Evolutionary conservation across 1,284 basidiomycete species (phyloP), one percentile per base, ranked within the genome.

Genomic region (Nidula niveotomentosa): DNA sequence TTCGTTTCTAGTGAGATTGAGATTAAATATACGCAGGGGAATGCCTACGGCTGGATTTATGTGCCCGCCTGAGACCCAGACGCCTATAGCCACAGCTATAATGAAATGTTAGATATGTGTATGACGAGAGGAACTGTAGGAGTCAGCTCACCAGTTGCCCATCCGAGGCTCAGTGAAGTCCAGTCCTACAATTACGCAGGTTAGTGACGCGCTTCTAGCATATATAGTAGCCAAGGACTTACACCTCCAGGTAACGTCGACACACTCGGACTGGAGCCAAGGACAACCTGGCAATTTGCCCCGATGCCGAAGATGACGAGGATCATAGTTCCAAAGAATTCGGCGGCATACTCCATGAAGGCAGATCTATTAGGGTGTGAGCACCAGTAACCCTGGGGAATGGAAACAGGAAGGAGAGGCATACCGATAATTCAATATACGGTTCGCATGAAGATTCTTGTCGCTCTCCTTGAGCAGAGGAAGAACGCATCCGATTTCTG

Each of bases 1-100:
- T 12, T 41, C 17, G 8, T 8, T 17, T 35, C 30, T 30, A 33
- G 48, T 51, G 48, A 43, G n/a, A 30, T 30, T 30, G 50, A 6
- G 18, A 17, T 13, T 44, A 2, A 23, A 1, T 12, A n/a, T 43
- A 13, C 23, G n/a, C 48, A 52, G 35, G 49, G 39, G 48, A 56
- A 35, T 48, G 13, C 8, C 59, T 52, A 81, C 86, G 8, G 86
- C 86, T 23, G 86, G 87, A 60, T 90, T 89, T 58, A 89, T 76
- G 64, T 89, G 87, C 17, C 84, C 87, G 34, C 84, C 85, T 35
- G 84, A 84, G 48, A 85, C 75, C 83, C 84, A 87, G 0, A 80
- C 83, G 37, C 83, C 86, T 49, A 88, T 68, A 13, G 77, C 74
- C 10, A 69, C 53, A 56, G 67, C 65, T 65, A 33, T 36, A 36